Percentiles rank a stretch among this genome's conserved stretches.
phyloP scores from a whole-genome alignment of 495 filamentous ascomycete genomes.

The Oleoguttula mirabilis region DNA sequence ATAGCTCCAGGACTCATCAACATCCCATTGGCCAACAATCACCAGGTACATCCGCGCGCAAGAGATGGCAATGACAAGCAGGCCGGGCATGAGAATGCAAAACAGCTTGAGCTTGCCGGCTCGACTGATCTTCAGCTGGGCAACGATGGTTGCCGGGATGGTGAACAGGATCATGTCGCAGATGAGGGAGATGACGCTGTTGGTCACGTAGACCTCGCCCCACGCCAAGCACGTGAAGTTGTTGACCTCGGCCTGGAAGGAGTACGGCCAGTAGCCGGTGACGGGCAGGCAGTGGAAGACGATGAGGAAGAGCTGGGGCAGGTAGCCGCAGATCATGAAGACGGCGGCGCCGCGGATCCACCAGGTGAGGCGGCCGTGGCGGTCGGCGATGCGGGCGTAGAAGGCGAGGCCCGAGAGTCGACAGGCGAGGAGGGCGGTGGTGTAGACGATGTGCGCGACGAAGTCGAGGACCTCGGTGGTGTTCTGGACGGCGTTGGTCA shows the following conservation, averaged over 20 bases:
- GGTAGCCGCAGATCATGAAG: slow-evolving; percentile 19
- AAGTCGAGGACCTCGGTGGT: slow-evolving; percentile 36
- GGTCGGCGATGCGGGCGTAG: slow-evolving; percentile 33
- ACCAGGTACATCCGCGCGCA: slow-evolving; percentile 3
- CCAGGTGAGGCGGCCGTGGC: slow-evolving; percentile 26
- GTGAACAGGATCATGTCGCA: slow-evolving; percentile 8
- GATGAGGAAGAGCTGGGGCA: slow-evolving; percentile 4
- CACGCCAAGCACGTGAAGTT: slow-evolving; percentile 1
- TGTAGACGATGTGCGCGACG: slow-evolving; percentile 38
- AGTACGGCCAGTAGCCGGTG: slow-evolving; percentile 4
- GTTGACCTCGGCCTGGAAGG: slow-evolving; percentile 2
- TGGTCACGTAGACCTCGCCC: slow-evolving; percentile 5
- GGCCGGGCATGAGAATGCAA: slow-evolving; percentile 1
- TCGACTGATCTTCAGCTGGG: neutral
- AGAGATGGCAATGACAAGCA: slow-evolving; percentile 9
- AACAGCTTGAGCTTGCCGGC: slow-evolving; percentile 3
- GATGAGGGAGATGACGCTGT: slow-evolving; percentile 1
- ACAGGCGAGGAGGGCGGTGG: slow-evolving; percentile 35
- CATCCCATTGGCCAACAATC: slow-evolving; percentile 1
- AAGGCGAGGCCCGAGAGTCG: slow-evolving; percentile 39
- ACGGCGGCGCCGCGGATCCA: slow-evolving; percentile 28
- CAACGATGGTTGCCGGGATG: slow-evolving; percentile 1
- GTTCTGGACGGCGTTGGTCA: slow-evolving; percentile 27
- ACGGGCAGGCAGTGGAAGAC: slow-evolving; percentile 6
- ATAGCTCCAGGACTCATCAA: slow-evolving; percentile 8